A percentile compares a stretch with the other conserved stretches of the same genome.
Evolutionary conservation across 805 yeast genomes (phyloP).

Genomic region (Starmera caribaea): DNA sequence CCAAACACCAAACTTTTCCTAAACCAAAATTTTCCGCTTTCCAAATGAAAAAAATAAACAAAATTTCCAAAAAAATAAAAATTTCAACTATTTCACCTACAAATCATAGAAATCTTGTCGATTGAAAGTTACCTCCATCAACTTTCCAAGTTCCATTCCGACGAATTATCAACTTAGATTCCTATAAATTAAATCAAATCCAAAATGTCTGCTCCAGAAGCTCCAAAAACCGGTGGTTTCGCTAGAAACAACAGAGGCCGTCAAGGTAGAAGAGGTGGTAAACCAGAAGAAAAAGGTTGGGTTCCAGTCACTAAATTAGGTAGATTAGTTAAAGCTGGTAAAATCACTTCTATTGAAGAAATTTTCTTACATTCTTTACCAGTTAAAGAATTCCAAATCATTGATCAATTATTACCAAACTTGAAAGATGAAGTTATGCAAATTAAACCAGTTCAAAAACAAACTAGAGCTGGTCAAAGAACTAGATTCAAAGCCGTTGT

Average conservation of each 20-base stretch:
- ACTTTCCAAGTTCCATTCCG: constrained; percentile 46
- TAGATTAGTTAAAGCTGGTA: constrained; percentile 98
- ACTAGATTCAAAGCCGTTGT: constrained; percentile 99
- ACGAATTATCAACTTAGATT: constrained; percentile 15
- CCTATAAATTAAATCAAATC: constrained; percentile 4
- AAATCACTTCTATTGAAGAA: constrained; percentile 93
- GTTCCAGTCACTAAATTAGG: constrained; percentile 99
- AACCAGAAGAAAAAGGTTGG: constrained; percentile 99
- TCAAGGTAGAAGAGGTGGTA: constrained; percentile 62
- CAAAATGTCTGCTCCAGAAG: constrained; percentile 33
- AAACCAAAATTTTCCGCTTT: too few species aligned
- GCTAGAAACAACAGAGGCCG: constrained; percentile 51
- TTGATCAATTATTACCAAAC: constrained; percentile 91
- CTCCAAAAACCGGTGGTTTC: constrained; percentile 43
- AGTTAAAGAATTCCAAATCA: constrained; percentile 98
- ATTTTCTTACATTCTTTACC: constrained; percentile 99
- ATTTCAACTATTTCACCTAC: background rate
- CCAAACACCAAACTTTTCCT: too few species aligned
- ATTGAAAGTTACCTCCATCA: constrained; percentile 46
- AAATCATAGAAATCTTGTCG: constrained; percentile 23
- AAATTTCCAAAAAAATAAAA: background rate
- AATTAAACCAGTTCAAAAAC: constrained; percentile 99
- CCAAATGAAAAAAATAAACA: background rate
- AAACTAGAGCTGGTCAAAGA: constrained; percentile 99
- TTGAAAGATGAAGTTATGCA: constrained; percentile 99